A percentile compares a stretch with the other conserved stretches of the same genome.
phyloP scores from a whole-genome alignment of 2,329 filamentous ascomycete species.

The Neurospora crassa region DNA sequence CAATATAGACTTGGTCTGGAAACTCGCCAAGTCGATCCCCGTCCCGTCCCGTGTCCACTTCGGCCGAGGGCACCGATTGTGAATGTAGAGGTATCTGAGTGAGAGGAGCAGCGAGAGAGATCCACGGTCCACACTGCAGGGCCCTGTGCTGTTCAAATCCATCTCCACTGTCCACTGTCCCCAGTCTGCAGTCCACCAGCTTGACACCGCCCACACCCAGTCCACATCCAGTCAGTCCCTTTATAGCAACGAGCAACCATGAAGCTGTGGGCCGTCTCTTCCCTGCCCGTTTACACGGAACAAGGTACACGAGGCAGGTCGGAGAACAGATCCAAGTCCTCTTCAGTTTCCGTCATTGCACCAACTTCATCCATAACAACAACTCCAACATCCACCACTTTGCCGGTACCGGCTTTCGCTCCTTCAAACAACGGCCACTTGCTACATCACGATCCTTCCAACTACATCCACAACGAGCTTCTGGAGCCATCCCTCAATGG shows the following conservation, averaged over 20 bases:
- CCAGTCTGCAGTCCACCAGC: background rate
- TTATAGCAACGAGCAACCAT: conserved; percentile 10
- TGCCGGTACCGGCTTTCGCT: conserved; percentile 9
- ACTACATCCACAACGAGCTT: conserved; percentile 29
- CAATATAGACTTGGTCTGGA: conserved; percentile 30
- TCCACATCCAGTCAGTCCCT: conserved; percentile 3
- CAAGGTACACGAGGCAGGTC: conserved; percentile 10
- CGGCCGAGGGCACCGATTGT: background rate
- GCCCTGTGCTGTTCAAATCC: background rate
- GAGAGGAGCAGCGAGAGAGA: background rate
- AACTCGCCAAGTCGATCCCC: background rate
- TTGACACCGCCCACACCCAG: conserved; percentile 4
- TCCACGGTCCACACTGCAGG: background rate
- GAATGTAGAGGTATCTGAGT: background rate
- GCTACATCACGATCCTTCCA: conserved; percentile 10
- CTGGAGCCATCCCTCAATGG: conserved; percentile 51
- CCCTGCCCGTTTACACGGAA: conserved; percentile 19
- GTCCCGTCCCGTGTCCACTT: background rate
- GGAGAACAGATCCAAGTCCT: conserved; percentile 15
- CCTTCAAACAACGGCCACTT: conserved; percentile 6
- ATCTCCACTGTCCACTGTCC: background rate
- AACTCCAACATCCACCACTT: conserved; percentile 5
- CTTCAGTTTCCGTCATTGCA: background rate
- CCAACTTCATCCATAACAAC: background rate
- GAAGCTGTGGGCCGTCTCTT: conserved; percentile 21